Base-by-base conservation (phyloP, 1,284 basidiomycete species). In the Lentinus polychrous region DNA sequence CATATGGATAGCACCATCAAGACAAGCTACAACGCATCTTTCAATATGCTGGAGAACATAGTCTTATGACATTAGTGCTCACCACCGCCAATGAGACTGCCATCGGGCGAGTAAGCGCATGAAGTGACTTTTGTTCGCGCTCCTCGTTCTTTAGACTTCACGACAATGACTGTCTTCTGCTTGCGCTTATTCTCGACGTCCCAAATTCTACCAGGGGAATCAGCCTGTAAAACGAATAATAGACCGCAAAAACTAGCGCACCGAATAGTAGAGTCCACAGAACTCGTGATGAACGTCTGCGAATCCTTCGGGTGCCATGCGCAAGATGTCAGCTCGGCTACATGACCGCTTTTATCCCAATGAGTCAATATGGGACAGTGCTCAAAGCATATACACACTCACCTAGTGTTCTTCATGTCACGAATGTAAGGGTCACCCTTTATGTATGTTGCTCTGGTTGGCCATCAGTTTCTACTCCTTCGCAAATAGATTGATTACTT, bases 361-460 rank as follows among this genome's bases (percentile, higher is more conserved):
- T 11, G 27, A 10, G 38, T 36, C 43, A 41, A 44, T 46, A 10
- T 52, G 20, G 31, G 39, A 36, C 10, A 40, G 43, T 14, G 44
- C 37, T 33, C 34, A 14, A 40, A 51, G 35, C 42, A 41, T 45
- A 27, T 71, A 27, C 83, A 56, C 57, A 93, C 92, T 81, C 76
- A 50, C 64, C 61, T 54, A 23, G 96, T 99, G 61, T 97, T 86
- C 66, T 93, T 92, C 91, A 99, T 96, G 68, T 99, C 96, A 47
- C 96, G 84, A 59, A 99, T 89, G 64, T 98, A 99, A 54, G 90
- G 91, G 68, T 99, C 96, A 32, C 96, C 96, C 70, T 98, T 96
- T 64, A 91, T 76, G 64, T 82, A 96, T 55, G 88, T 87, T 52
- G 84, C 83, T 64, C 91, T 93, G 64, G n/a, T 46, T 70, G 74